phyloP scores from a whole-genome alignment of 163 green algal genomes.

The Scenedesmus sp. region DNA sequence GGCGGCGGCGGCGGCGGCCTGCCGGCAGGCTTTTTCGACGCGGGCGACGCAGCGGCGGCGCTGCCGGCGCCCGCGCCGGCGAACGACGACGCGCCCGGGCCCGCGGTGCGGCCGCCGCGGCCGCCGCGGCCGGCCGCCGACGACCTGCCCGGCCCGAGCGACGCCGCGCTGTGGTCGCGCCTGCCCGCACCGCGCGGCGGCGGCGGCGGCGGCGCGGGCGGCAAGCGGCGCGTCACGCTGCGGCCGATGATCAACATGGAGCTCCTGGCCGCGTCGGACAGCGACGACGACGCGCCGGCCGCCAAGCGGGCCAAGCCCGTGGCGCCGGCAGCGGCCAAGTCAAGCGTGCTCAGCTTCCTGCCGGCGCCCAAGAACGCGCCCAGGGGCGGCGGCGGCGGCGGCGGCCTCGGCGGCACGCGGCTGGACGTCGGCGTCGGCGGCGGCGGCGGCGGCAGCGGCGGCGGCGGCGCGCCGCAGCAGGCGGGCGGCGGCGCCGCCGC shows the following conservation, averaged over 20 bases:
- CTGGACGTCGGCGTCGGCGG: neutral
- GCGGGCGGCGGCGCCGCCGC: neutral
- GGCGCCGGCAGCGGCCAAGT: neutral
- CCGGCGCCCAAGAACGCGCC: slow-evolving; percentile 33
- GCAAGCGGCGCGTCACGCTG: slow-evolving; percentile 30
- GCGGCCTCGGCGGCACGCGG: neutral
- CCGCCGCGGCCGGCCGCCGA: neutral
- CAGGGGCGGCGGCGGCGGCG: neutral
- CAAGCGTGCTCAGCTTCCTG: slow-evolving; percentile 44
- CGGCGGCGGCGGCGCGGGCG: neutral
- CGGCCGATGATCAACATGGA: slow-evolving; percentile 31
- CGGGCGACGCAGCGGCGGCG: neutral
- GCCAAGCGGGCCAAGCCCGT: neutral
- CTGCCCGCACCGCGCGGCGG: slow-evolving; percentile 30
- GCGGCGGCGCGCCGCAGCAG: slow-evolving; percentile 20
- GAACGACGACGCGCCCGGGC: neutral
- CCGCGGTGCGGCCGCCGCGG: neutral
- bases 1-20: slow-evolving; percentile 9
- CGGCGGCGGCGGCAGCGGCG: neutral
- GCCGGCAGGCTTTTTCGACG: slow-evolving; percentile 35
- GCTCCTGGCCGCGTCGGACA: slow-evolving; percentile 29
- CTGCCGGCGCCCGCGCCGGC: neutral
- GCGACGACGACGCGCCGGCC: slow-evolving; percentile 17
- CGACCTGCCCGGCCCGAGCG: slow-evolving; percentile 16
- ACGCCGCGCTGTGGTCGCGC: slow-evolving; percentile 22